Conservation (phyloP, 495 filamentous ascomycete genomes). For the Penicillium robsamsonii region DNA sequence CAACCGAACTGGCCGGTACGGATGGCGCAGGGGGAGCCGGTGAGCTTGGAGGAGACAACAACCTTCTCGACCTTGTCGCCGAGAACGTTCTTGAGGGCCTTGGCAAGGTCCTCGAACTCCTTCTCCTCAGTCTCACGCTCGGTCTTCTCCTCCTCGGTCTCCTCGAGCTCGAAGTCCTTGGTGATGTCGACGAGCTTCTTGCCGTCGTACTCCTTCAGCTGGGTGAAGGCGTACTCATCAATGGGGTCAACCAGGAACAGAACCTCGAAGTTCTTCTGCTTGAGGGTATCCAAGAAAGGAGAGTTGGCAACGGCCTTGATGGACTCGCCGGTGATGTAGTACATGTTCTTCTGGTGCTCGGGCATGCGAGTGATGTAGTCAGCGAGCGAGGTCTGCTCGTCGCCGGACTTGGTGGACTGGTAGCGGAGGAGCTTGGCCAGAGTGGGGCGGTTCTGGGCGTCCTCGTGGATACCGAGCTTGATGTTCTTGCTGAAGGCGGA, state of each 20-base stretch:
- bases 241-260: constrained; percentile 99
- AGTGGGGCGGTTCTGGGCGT: constrained; percentile 89
- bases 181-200: constrained; percentile 99
- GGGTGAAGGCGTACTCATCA: constrained; percentile 99
- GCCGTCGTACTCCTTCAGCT: constrained; percentile 99
- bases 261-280: constrained; percentile 99
- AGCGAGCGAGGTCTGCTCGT: constrained; percentile 87
- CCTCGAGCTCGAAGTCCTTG: constrained; percentile 99
- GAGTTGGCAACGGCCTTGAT: constrained; percentile 97
- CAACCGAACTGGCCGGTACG: constrained; percentile 99
- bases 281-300: constrained; percentile 97
- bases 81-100: constrained; percentile 97
- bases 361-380: constrained; percentile 99
- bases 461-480: constrained; percentile 99
- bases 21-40: constrained; percentile 94
- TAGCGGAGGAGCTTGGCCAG: constrained; percentile 99
- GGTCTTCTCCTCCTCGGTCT: constrained; percentile 99
- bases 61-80: constrained; percentile 99
- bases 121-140: constrained; percentile 95
- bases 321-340: constrained; percentile 99
- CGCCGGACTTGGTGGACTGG: constrained; percentile 97
- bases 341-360: constrained; percentile 99
- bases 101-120: constrained; percentile 90
- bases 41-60: constrained; percentile 96
- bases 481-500: constrained; percentile 99